Conservation (phyloP, 306 rosid species). For the Astragalus membranaceus region DNA sequence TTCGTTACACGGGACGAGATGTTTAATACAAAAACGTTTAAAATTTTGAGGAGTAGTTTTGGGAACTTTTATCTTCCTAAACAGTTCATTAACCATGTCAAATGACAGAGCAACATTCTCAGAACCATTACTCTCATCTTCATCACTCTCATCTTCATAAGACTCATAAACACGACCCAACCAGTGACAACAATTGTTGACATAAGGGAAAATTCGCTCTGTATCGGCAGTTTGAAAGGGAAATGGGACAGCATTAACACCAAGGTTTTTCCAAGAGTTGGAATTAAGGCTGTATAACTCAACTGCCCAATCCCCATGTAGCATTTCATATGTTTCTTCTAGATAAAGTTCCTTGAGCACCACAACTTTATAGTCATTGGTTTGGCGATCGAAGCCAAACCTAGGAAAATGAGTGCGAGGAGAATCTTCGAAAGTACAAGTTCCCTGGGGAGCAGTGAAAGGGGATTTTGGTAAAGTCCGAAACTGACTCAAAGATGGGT, state of each 20-base stretch:
- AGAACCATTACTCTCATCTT: too few species aligned
- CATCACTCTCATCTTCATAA: not conserved
- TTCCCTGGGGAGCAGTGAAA: not conserved
- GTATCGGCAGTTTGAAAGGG: not conserved
- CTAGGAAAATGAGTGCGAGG: not conserved
- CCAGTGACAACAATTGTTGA: conserved; percentile 12
- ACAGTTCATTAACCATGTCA: not conserved
- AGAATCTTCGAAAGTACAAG: not conserved
- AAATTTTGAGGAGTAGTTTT: not conserved
- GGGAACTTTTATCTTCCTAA: not conserved
- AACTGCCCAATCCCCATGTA: not conserved
- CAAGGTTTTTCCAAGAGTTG: too few species aligned
- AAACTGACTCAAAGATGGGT: not conserved
- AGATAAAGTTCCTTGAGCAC: not conserved
- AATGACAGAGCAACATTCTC: not conserved
- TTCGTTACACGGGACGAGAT: not conserved
- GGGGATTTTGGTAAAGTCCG: conserved; percentile 1
- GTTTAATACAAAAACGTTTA: not conserved
- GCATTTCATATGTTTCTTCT: not conserved
- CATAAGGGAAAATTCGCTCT: not conserved
- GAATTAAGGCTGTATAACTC: too few species aligned
- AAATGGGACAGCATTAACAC: not conserved
- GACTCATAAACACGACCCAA: not conserved
- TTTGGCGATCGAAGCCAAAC: not conserved
- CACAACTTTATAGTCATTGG: not conserved